Conservation (phyloP, 768 basidiomycete genomes). For the Amanita molliuscula region DNA sequence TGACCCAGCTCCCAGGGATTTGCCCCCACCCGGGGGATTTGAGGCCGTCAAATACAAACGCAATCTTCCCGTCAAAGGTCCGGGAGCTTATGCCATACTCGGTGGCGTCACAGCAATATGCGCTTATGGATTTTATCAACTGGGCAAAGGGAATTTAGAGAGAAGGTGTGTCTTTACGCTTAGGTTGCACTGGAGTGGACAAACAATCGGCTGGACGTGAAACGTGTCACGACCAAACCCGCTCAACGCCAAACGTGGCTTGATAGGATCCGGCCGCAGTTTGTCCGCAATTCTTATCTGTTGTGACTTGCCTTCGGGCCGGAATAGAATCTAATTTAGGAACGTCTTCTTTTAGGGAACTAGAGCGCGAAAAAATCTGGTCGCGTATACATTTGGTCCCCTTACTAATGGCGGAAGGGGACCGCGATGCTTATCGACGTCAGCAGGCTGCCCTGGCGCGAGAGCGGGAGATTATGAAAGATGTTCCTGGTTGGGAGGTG, state of each 20-base stretch:
- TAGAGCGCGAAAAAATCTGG: slow-evolving; percentile 90
- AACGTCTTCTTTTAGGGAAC: slow-evolving; percentile 52
- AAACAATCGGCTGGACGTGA: slow-evolving; percentile 48
- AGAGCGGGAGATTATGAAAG: slow-evolving; percentile 91
- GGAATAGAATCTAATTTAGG: slow-evolving; percentile 32
- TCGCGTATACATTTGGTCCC: slow-evolving; percentile 92
- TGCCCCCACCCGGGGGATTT: slow-evolving; percentile 93
- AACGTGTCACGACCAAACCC: slow-evolving; percentile 54
- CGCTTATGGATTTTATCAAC: slow-evolving; percentile 84
- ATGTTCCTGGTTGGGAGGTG: slow-evolving; percentile 91
- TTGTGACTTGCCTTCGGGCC: slow-evolving; percentile 25
- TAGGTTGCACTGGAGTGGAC: slow-evolving; percentile 8
- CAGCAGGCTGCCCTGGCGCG: slow-evolving; percentile 65
- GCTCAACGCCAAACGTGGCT: slow-evolving; percentile 66
- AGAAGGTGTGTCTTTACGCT: slow-evolving; percentile 61
- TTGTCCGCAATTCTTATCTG: slow-evolving; percentile 30
- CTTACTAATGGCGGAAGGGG: slow-evolving; percentile 84
- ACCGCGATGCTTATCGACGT: slow-evolving; percentile 81
- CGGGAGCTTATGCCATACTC: slow-evolving; percentile 77
- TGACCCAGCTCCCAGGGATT: slow-evolving; percentile 54
- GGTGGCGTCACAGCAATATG: slow-evolving; percentile 80
- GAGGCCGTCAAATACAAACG: slow-evolving; percentile 91
- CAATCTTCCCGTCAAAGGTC: slow-evolving; percentile 84
- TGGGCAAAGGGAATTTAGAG: slow-evolving; percentile 88
- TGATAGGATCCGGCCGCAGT: slow-evolving; percentile 51